phyloP scores from a whole-genome alignment of 441 rosid species.

The Erysimum pusillum region DNA sequence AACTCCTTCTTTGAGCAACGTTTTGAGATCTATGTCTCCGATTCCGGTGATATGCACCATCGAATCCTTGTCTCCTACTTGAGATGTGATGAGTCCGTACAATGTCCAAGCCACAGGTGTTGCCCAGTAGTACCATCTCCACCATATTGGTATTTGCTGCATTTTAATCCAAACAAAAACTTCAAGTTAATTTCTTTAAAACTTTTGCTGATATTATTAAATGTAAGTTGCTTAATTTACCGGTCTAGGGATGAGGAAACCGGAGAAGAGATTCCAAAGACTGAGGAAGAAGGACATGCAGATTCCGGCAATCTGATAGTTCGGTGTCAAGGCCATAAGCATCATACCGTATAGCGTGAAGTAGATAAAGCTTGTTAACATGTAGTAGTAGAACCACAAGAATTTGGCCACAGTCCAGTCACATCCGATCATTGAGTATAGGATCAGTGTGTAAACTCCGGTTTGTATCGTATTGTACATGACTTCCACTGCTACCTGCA shows the following conservation, averaged over 20 bases:
- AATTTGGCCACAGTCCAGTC: constrained; percentile 65
- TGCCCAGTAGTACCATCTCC: constrained; percentile 96
- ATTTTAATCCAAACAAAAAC: background rate
- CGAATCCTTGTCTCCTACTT: constrained; percentile 66
- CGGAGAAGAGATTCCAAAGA: constrained; percentile 90
- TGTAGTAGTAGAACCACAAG: constrained; percentile 73
- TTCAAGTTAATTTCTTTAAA: background rate
- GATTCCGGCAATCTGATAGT: constrained; percentile 70
- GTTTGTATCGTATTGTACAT: constrained; percentile 72
- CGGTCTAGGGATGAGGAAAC: constrained; percentile 69
- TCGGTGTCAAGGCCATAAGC: constrained; percentile 78
- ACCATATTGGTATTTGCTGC: constrained; percentile 82
- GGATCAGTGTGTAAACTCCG: constrained; percentile 55
- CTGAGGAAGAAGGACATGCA: constrained; percentile 77
- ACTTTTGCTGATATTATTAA: background rate
- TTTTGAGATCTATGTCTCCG: constrained; percentile 42
- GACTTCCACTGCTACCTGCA: constrained; percentile 76
- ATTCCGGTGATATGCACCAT: constrained; percentile 52
- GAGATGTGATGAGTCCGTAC: constrained; percentile 79
- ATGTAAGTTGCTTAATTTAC: constrained; percentile 44
- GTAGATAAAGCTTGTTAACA: constrained; percentile 61
- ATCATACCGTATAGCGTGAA: constrained; percentile 90
- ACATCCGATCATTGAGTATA: constrained; percentile 79
- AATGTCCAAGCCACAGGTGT: constrained; percentile 88
- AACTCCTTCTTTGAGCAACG: constrained; percentile 52